Evolutionary conservation across 768 basidiomycete species (phyloP), one percentile per base, ranked within the genome.

Genomic region (Phallus indusiatus): DNA sequence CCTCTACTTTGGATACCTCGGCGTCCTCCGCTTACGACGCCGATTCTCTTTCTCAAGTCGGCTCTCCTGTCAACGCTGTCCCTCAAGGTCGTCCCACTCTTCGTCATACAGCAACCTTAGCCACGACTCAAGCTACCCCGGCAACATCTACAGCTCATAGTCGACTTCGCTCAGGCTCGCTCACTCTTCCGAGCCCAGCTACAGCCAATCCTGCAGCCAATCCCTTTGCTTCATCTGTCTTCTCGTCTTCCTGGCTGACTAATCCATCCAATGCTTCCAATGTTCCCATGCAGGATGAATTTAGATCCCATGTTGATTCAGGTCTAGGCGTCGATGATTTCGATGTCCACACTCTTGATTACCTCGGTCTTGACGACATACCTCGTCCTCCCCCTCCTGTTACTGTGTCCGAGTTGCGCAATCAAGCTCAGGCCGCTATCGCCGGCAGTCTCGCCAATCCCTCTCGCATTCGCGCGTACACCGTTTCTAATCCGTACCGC

Each of bases 311-410:
- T 48, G 82, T 82, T 62, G 88, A 90, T 68, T 86, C 86, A 18
- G 57, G 24, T 18, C 28, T 36, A 14, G 81, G 77, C n/a, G 77
- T 81, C 21, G 94, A 96, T 56, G 88, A 92, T 53, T 90, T 91
- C 70, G 89, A 93, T 66, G 89, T 94, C 49, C 91, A 93, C 68
- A 97, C 95, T 24, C 81, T 98, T 61, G 94, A 96, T 72, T 97
- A 97, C 71, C 88, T 98, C 53, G 95, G 95, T 48, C 78, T 98
- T 66, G 95, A 94, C 66, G 94, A 92, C 63, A 74, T 77, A 58
- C 76, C 81, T 64, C 81, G 85, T 55, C 83, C 81, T 54, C 83
- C 88, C n/a, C 85, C 85, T 1, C 89, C 91, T 5, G 92, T 91
- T 11, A 93, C 91, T 42, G 84, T 94, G 61, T 83, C 89, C 18